phyloP scores from a whole-genome alignment of 306 rosid genomes.

The Arachis stenosperma region DNA sequence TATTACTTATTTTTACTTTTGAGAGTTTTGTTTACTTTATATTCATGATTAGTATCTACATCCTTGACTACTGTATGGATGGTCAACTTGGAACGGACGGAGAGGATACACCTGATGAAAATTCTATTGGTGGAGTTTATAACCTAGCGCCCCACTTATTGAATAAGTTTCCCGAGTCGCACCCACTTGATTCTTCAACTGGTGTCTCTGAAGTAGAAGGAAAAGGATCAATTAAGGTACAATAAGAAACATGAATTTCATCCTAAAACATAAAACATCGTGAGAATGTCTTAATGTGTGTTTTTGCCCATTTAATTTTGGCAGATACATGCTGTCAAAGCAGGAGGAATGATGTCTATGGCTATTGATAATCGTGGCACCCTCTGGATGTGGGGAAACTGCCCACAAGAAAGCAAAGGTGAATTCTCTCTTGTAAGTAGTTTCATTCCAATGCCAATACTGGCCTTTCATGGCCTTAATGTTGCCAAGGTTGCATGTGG shows the following conservation, averaged over 20 bases:
- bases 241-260: slow-evolving; percentile 13
- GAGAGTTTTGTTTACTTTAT: slow-evolving; percentile 27
- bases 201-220: slow-evolving; percentile 50
- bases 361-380: slow-evolving; percentile 72
- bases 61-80: slow-evolving; percentile 79
- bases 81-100: slow-evolving; percentile 88
- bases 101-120: slow-evolving; percentile 53
- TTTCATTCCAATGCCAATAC: slow-evolving; percentile 74
- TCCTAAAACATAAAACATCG: background rate
- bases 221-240: slow-evolving; percentile 57
- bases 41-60: slow-evolving; percentile 14
- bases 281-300: slow-evolving; percentile 16
- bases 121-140: slow-evolving; percentile 51
- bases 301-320: slow-evolving; percentile 22
- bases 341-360: slow-evolving; percentile 92
- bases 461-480: slow-evolving; percentile 69
- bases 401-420: slow-evolving; percentile 59
- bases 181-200: slow-evolving; percentile 45
- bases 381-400: slow-evolving; percentile 93
- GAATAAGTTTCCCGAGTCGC: slow-evolving; percentile 54
- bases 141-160: slow-evolving; percentile 62
- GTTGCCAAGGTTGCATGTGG: slow-evolving; percentile 95
- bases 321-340: slow-evolving; percentile 74
- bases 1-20: slow-evolving; percentile 31
- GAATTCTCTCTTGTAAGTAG: slow-evolving; percentile 54